Base-by-base conservation (phyloP, 805 yeast genomes). In the Hanseniaspora taiwanica region DNA sequence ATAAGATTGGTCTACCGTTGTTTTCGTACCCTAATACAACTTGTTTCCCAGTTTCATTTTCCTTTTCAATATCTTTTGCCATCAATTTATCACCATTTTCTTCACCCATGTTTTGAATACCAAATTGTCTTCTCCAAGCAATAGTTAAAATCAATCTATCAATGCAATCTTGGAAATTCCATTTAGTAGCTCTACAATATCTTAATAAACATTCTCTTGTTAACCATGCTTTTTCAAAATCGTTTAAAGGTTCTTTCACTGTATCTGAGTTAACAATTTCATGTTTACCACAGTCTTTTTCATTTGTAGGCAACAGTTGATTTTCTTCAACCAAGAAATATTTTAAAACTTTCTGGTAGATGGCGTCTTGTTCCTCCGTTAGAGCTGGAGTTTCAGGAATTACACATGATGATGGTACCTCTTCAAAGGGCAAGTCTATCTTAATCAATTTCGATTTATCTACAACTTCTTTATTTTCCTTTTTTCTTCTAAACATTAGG, bases 71-170 rank as follows among this genome's bases (percentile, higher is more conserved):
- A 17, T 70, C 50, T 6, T 72, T 75, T 2, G 79, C 68, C 20
- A 73, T 77, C 25, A 80, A 65, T n/a, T 44, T 51, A 46, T 71
- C 72, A 34, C 59, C 59, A 37, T 54, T 49, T 42, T 68, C 77
- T 44, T 67, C 74, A 18, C 58, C 71, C 49, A 58, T 34, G 19
- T 53, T 45, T 33, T 68, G 59, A 27, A 81, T 78, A 19, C 96
- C 96, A 55, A 86, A 87, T 48, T 82, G 89, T 50, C 96, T 76
- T 64, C 98, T 76, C 98, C 98, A 91, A 3, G 83, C 78, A 17
- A 91, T 48, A 0, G 97, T 79, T 18, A 74, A 72, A 48, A 76
- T 80, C 9, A 91, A 66, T 53, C 98, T 73, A 41, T 71, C 70
- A 38, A 77, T 78, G 31, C 93, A 82, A 10, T 79, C 83, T 21